These are phyloP conservation scores for Fusarium papillatum DNA, from an alignment of 2,329 filamentous ascomycete species.

Conservation along the genomic window DNA sequence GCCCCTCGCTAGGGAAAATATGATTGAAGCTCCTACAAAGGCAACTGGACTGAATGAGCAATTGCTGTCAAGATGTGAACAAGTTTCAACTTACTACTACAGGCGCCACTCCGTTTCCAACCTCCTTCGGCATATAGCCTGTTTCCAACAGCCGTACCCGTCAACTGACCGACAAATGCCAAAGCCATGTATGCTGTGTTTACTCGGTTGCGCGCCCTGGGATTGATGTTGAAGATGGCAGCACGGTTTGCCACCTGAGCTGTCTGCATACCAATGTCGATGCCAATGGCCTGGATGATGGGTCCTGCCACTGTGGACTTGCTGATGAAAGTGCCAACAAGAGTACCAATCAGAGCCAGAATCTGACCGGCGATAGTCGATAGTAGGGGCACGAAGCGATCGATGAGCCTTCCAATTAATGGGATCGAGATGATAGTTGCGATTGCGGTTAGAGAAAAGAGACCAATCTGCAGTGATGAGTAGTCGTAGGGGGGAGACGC, in stretches of 20 bases:
- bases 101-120: constrained; percentile 62
- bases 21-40: constrained; percentile 40
- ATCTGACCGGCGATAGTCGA: constrained; percentile 73
- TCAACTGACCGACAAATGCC: constrained; percentile 81
- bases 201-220: constrained; percentile 79
- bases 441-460: constrained; percentile 85
- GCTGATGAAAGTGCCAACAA: constrained; percentile 78
- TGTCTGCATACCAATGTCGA: constrained; percentile 81
- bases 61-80: background rate
- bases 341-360: constrained; percentile 71
- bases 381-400: constrained; percentile 77
- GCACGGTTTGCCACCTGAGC: constrained; percentile 81
- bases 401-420: constrained; percentile 77
- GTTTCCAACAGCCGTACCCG: constrained; percentile 74
- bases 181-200: constrained; percentile 88
- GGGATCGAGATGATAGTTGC: constrained; percentile 77
- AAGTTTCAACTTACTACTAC: constrained; percentile 42
- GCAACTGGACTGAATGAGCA: constrained; percentile 34
- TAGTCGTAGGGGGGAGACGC: constrained; percentile 78
- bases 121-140: constrained; percentile 64
- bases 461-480: constrained; percentile 75
- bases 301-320: constrained; percentile 77
- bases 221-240: constrained; percentile 78
- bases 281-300: constrained; percentile 77
- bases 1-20: constrained; percentile 47